A percentile compares a stretch with the other conserved stretches of the same genome.
phyloP scores from a whole-genome alignment of 2,329 filamentous ascomycete species.

The Cercospora sojina region DNA sequence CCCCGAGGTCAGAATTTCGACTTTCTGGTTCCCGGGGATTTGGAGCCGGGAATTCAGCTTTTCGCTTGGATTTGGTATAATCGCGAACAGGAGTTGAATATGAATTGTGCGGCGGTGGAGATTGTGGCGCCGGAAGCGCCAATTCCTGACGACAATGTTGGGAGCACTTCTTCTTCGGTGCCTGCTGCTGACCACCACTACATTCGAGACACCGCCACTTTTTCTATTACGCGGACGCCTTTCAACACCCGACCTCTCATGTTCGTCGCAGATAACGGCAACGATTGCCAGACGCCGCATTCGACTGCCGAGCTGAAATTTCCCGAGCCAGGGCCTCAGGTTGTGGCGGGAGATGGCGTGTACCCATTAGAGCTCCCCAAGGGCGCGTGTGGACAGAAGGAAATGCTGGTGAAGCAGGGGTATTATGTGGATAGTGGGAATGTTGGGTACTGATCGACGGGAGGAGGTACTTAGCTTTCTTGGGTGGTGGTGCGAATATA shows the following conservation, averaged over 20 bases:
- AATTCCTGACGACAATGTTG: no score
- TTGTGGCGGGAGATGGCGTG: conserved; percentile 46
- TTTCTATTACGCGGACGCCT: conserved; percentile 35
- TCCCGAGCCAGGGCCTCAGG: conserved; percentile 45
- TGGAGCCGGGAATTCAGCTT: conserved; percentile 44
- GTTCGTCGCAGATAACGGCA: conserved; percentile 43
- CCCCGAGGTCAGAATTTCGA: conserved; percentile 47
- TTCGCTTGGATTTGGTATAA: conserved; percentile 53
- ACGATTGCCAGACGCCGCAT: conserved; percentile 42
- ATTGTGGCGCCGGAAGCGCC: conserved; percentile 38
- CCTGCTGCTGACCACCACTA: no score
- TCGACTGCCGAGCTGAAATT: conserved; percentile 45
- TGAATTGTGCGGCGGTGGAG: conserved; percentile 48
- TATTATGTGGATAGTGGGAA: neutral
- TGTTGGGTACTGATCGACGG: neutral
- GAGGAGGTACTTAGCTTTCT: no score
- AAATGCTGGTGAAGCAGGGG: conserved; percentile 25
- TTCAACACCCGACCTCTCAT: conserved; percentile 45
- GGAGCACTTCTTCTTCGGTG: no score
- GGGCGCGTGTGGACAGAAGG: conserved; percentile 24
- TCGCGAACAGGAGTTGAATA: conserved; percentile 48
- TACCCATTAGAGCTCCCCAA: conserved; percentile 45
- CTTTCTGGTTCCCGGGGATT: conserved; percentile 47
- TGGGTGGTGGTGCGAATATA: no score
- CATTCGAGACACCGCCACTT: neutral